Evolutionary conservation across 2,329 filamentous ascomycete genomes (phyloP).

Genomic region (Zopfia rhizophila): DNA sequence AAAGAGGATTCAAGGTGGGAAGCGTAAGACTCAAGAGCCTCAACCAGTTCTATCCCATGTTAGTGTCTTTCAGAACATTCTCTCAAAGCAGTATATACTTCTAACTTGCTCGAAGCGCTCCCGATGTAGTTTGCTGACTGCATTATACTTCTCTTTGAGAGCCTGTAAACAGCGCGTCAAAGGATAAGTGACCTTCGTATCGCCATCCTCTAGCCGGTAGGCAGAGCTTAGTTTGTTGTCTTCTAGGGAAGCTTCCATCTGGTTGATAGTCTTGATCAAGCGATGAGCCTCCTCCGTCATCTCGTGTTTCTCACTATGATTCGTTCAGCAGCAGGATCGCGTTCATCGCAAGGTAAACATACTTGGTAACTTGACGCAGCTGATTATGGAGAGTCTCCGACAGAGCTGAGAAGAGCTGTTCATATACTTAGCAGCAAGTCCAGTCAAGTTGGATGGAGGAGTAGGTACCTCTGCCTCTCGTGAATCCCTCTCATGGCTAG

Average conservation of each 20-base stretch:
- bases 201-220: conserved; percentile 72
- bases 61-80: conserved; percentile 29
- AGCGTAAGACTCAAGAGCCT: conserved; percentile 94
- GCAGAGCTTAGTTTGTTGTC: conserved; percentile 74
- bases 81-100: conserved; percentile 75
- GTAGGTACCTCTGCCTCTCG: conserved; percentile 84
- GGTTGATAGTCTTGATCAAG: conserved; percentile 85
- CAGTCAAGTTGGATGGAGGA: not conserved
- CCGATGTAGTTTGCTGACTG: conserved; percentile 82
- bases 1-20: conserved; percentile 93
- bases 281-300: conserved; percentile 89
- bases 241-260: conserved; percentile 92
- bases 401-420: conserved; percentile 86
- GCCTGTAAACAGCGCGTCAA: conserved; percentile 80
- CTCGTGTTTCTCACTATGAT: conserved; percentile 79
- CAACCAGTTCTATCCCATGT: conserved; percentile 76
- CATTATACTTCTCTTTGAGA: conserved; percentile 86
- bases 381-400: conserved; percentile 94
- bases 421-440: conserved; percentile 29
- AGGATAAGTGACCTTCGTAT: conserved; percentile 83
- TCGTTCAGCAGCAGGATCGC: conserved; percentile 17
- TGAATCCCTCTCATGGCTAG: conserved; percentile 88
- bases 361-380: conserved; percentile 80
- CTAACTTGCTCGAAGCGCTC: conserved; percentile 96
- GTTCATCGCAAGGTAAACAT: conserved; percentile 35